Evolutionary conservation across 331 rosid genomes (phyloP).

Genomic region (Spiraea crenata): DNA sequence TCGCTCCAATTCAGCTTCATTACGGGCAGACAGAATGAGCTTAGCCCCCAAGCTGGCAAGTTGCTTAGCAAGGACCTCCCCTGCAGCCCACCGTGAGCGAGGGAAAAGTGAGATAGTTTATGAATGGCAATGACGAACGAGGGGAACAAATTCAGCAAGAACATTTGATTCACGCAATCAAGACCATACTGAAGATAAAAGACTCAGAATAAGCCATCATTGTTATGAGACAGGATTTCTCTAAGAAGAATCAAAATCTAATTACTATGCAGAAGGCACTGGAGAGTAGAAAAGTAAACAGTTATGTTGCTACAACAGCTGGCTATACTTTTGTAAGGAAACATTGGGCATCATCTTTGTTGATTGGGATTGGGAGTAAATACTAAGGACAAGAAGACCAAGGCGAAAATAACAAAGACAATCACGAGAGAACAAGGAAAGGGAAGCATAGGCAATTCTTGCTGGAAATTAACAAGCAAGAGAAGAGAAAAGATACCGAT

Average conservation of each 20-base stretch:
- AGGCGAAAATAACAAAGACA: neutral
- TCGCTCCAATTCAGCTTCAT: slow-evolving; percentile 74
- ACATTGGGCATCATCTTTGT: neutral
- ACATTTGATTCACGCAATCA: neutral
- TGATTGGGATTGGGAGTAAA: neutral
- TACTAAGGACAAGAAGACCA: neutral
- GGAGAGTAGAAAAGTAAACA: neutral
- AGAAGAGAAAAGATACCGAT: slow-evolving; percentile 49
- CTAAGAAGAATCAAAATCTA: neutral
- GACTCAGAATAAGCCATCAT: neutral
- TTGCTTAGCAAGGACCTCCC: slow-evolving; percentile 86
- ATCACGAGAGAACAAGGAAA: neutral
- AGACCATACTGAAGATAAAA: neutral
- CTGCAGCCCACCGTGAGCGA: slow-evolving; percentile 37
- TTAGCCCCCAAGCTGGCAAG: slow-evolving; percentile 86
- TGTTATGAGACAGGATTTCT: neutral
- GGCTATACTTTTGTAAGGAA: neutral
- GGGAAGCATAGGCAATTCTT: neutral
- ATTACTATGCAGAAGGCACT: neutral
- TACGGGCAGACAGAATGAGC: slow-evolving; percentile 86
- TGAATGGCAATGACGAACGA: neutral
- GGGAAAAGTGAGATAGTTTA: neutral
- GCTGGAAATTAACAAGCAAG: neutral
- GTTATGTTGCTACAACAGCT: neutral
- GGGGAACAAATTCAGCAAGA: neutral